Conservation (phyloP, 257 asterid genomes). For the Rhazya stricta region DNA sequence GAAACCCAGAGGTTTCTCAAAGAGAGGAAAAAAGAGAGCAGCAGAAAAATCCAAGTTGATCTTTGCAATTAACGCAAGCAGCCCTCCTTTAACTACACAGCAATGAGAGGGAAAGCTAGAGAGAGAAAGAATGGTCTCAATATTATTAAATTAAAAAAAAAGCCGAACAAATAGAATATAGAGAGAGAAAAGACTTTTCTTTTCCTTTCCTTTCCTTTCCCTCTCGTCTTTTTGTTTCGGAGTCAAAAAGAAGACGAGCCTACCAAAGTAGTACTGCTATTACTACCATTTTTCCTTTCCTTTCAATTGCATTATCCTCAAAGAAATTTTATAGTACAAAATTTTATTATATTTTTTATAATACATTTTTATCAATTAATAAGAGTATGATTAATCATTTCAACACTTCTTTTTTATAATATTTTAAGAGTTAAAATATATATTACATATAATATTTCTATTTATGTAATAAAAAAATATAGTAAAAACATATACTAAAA, state of each 20-base stretch:
- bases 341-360: too few species aligned
- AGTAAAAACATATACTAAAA: too few species aligned
- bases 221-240: slow-evolving; percentile 14
- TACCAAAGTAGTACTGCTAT: slow-evolving; percentile 14
- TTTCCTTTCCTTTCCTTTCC: neutral
- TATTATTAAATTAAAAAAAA: neutral
- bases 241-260: slow-evolving; percentile 21
- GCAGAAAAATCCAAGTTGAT: slow-evolving; percentile 10
- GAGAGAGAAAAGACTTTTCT: slow-evolving; percentile 19
- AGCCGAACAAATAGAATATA: neutral
- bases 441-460: too few species aligned
- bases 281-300: neutral
- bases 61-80: slow-evolving; percentile 20
- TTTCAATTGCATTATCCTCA: slow-evolving; percentile 15
- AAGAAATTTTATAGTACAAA: too few species aligned
- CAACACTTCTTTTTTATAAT: too few species aligned
- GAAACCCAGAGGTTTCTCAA: slow-evolving; percentile 8
- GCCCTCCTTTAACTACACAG: slow-evolving; percentile 22
- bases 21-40: neutral
- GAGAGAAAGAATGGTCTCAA: slow-evolving; percentile 23
- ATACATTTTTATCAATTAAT: too few species aligned
- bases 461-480: too few species aligned
- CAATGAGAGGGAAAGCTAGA: slow-evolving; percentile 33
- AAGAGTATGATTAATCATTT: too few species aligned
- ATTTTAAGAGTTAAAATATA: too few species aligned